Percentiles rank a stretch among this genome's conserved stretches.
phyloP scores from a whole-genome alignment of 2,329 filamentous ascomycete species.

The Nothomitra cinnamomea region DNA sequence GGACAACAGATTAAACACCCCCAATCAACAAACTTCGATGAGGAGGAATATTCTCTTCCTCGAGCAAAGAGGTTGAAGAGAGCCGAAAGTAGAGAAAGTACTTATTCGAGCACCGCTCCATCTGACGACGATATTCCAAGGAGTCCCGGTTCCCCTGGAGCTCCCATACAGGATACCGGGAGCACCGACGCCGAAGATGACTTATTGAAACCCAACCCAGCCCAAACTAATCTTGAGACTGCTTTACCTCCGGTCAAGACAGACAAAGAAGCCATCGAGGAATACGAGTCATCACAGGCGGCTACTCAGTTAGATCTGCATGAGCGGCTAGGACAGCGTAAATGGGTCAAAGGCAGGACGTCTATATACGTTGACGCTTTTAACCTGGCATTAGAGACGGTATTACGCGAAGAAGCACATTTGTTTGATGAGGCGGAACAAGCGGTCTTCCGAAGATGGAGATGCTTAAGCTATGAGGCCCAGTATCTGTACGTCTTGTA shows the following conservation, averaged over 20 bases:
- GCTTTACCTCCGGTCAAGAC: constrained; percentile 50
- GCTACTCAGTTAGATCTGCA: constrained; percentile 25
- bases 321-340: constrained; percentile 35
- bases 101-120: constrained; percentile 11
- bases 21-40: constrained; percentile 26
- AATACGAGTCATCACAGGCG: constrained; percentile 45
- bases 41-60: constrained; percentile 11
- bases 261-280: constrained; percentile 55
- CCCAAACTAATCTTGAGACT: constrained; percentile 50
- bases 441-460: constrained; percentile 63
- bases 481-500: constrained; percentile 60
- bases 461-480: constrained; percentile 56
- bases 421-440: constrained; percentile 70
- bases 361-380: constrained; percentile 97
- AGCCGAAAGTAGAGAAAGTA: constrained; percentile 16
- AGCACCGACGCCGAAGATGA: constrained; percentile 19
- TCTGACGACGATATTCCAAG: neutral
- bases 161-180: neutral
- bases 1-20: constrained; percentile 26
- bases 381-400: constrained; percentile 77
- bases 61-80: constrained; percentile 9
- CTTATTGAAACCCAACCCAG: constrained; percentile 11
- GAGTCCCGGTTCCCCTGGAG: neutral
- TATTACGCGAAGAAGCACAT: constrained; percentile 74
- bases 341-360: constrained; percentile 60